Percentiles rank a stretch among this genome's conserved stretches.
phyloP scores from a whole-genome alignment of 257 asterid genomes.

The Vinca minor region DNA sequence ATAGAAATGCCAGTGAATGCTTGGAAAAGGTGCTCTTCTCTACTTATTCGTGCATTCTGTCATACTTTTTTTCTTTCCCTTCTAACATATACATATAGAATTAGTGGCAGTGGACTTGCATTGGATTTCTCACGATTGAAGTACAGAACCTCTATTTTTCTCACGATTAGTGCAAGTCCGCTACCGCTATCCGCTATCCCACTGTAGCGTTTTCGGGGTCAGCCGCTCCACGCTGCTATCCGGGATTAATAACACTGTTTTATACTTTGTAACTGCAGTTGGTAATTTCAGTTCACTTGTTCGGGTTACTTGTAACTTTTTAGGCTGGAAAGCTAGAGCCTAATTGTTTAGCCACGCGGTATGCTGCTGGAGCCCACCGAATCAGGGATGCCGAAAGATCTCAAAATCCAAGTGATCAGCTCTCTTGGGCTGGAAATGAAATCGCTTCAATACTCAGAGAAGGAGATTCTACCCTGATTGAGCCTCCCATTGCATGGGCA shows the following conservation, averaged over 20 bases:
- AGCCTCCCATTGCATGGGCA: slow-evolving; percentile 85
- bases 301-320: slow-evolving; percentile 14
- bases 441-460: slow-evolving; percentile 94
- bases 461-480: slow-evolving; percentile 68
- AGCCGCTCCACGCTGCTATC: too few relatives aligned
- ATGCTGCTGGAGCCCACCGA: slow-evolving; percentile 86
- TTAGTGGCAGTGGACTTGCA: neutral
- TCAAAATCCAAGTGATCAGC: slow-evolving; percentile 89
- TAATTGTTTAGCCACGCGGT: slow-evolving; percentile 90
- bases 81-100: too few relatives aligned
- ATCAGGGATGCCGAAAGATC: slow-evolving; percentile 91
- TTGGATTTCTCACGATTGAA: neutral
- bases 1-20: slow-evolving; percentile 74
- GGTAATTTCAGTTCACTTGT: neutral
- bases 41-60: slow-evolving; percentile 2
- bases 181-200: too few relatives aligned
- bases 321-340: slow-evolving; percentile 97
- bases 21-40: slow-evolving; percentile 61
- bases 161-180: too few relatives aligned
- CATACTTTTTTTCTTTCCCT: neutral
- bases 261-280: neutral
- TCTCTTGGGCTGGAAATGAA: slow-evolving; percentile 95
- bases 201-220: too few relatives aligned
- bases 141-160: too few relatives aligned
- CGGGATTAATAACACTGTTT: too few relatives aligned